These are phyloP conservation scores for Sistotremastrum niveocremeum DNA, from an alignment of 768 basidiomycete genomes.

Conservation along the genomic window DNA sequence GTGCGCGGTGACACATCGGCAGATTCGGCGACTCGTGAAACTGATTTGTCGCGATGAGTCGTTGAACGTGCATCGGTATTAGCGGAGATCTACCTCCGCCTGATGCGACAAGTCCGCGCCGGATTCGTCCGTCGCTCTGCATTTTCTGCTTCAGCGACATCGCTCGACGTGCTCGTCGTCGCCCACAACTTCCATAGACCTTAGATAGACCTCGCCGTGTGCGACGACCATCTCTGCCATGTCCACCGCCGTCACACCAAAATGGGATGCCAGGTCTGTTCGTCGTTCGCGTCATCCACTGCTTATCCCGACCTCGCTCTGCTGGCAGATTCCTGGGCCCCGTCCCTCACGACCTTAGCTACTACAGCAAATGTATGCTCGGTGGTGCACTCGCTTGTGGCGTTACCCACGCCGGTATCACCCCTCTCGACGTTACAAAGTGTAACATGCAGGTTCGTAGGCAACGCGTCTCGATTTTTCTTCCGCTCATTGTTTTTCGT, in stretches of 20 bases:
- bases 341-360: slow-evolving; percentile 58
- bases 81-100: no score
- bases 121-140: background rate
- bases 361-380: slow-evolving; percentile 80
- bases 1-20: no score
- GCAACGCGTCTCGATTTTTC: background rate
- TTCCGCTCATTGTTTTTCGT: background rate
- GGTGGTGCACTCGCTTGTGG: slow-evolving; percentile 83
- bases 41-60: no score
- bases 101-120: background rate
- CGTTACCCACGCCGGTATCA: slow-evolving; percentile 77
- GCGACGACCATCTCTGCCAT: slow-evolving; percentile 1
- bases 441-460: slow-evolving; percentile 77
- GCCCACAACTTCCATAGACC: background rate
- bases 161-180: background rate
- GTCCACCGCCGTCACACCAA: slow-evolving; percentile 20
- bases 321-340: slow-evolving; percentile 45
- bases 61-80: no score
- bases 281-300: background rate
- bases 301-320: slow-evolving; percentile 5
- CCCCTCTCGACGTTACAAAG: slow-evolving; percentile 79
- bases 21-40: no score
- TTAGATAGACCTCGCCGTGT: background rate
- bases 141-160: background rate
- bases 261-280: slow-evolving; percentile 64